Conservation (phyloP, 345 rosid species). For the Bruguiera parviflora region DNA sequence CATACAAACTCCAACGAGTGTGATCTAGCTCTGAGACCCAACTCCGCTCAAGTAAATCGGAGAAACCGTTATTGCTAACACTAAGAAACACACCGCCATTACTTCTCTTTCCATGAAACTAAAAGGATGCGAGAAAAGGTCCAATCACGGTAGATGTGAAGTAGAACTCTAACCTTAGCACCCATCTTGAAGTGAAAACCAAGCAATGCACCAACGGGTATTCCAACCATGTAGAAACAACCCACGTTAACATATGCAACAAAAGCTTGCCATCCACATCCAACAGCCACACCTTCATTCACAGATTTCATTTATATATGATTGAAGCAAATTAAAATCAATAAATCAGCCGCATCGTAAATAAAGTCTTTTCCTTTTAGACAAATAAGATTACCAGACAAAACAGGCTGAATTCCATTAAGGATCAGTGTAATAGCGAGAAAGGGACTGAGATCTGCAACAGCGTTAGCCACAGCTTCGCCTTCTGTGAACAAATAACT, state of each 20-base stretch:
- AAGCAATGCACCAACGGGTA: slow-evolving; percentile 63
- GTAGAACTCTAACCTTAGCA: slow-evolving; percentile 42
- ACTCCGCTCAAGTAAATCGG: too few relatives aligned
- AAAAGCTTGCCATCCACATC: slow-evolving; percentile 73
- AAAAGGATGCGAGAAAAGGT: too few relatives aligned
- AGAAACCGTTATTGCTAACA: too few relatives aligned
- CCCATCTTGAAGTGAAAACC: slow-evolving; percentile 64
- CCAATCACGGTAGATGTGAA: not conserved
- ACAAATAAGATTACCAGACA: slow-evolving; percentile 41
- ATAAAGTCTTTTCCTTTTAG: not conserved
- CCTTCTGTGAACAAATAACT: slow-evolving; percentile 57
- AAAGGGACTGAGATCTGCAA: slow-evolving; percentile 50
- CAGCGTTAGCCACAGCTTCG: slow-evolving; percentile 49
- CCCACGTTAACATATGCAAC: slow-evolving; percentile 70
- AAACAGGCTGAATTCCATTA: slow-evolving; percentile 63
- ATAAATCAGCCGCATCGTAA: not conserved
- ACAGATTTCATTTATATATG: not conserved
- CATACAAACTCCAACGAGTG: too few relatives aligned
- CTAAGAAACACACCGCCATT: too few relatives aligned
- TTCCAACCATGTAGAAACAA: slow-evolving; percentile 64
- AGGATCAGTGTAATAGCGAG: slow-evolving; percentile 51
- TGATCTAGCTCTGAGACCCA: too few relatives aligned
- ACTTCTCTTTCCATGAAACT: too few relatives aligned
- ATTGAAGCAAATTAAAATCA: not conserved
- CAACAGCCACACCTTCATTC: slow-evolving; percentile 67